A percentile compares a stretch with the other conserved stretches of the same genome.
Evolutionary conservation across 1,284 basidiomycete genomes (phyloP).

Genomic region (Boletellus dicymbophilus): DNA sequence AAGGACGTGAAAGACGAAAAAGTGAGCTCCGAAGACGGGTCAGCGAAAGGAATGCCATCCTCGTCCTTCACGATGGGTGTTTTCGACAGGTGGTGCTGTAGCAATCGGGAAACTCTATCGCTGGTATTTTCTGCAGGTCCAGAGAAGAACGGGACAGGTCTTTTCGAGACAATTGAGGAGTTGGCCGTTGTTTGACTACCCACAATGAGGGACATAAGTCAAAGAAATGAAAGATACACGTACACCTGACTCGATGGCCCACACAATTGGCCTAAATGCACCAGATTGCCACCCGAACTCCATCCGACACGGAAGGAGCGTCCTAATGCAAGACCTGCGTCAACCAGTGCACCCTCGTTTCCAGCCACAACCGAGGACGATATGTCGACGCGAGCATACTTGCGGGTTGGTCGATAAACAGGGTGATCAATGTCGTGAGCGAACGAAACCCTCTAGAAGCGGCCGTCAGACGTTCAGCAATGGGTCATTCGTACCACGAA

Average conservation of each 20-base stretch:
- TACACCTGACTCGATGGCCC: slow-evolving; percentile 51
- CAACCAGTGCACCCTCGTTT: slow-evolving; percentile 68
- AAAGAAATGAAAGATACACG: slow-evolving; percentile 28
- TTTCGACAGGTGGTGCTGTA: slow-evolving; percentile 79
- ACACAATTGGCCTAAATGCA: slow-evolving; percentile 76
- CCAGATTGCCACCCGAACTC: slow-evolving; percentile 80
- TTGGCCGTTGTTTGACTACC: slow-evolving; percentile 55
- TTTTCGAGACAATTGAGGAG: slow-evolving; percentile 54
- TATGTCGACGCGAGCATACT: slow-evolving; percentile 69
- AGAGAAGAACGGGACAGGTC: slow-evolving; percentile 46
- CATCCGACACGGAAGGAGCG: slow-evolving; percentile 91
- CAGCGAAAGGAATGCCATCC: slow-evolving; percentile 56
- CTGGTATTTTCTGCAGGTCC: slow-evolving; percentile 38
- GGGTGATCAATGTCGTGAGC: slow-evolving; percentile 68
- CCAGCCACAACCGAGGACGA: slow-evolving; percentile 63
- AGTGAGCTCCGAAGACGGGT: slow-evolving; percentile 57
- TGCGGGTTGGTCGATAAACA: slow-evolving; percentile 65
- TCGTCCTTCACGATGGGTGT: slow-evolving; percentile 67
- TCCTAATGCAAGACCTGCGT: slow-evolving; percentile 85
- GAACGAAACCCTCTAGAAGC: slow-evolving; percentile 70
- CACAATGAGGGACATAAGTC: slow-evolving; percentile 10
- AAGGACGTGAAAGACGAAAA: slow-evolving; percentile 81
- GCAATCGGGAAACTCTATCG: slow-evolving; percentile 60
- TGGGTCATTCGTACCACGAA: slow-evolving; percentile 30
- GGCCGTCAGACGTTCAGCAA: slow-evolving; percentile 5